Percentiles rank a stretch among this genome's conserved stretches.
Evolutionary conservation across 2,329 filamentous ascomycete genomes (phyloP).

Genomic region (Colletotrichum plurivorum): DNA sequence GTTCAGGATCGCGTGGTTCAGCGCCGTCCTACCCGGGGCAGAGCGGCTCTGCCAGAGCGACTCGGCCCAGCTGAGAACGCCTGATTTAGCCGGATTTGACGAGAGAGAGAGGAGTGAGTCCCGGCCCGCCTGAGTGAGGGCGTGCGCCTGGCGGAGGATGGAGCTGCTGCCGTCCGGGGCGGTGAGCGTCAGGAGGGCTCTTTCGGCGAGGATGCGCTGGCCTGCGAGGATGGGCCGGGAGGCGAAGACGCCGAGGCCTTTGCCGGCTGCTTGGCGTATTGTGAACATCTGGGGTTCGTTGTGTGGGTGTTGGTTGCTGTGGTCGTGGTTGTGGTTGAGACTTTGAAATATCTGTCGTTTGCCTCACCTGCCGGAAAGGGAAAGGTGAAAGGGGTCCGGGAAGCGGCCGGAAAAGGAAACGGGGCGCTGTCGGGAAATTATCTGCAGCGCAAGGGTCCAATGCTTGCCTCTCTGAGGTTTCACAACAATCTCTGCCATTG

Average conservation of each 20-base stretch:
- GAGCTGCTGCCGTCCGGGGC: conserved; percentile 23
- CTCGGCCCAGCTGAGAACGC: conserved; percentile 32
- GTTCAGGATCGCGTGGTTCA: conserved; percentile 37
- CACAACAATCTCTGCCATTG: neutral
- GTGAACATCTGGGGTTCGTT: conserved; percentile 21
- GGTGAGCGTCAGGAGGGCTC: conserved; percentile 32
- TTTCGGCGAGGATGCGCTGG: conserved; percentile 32
- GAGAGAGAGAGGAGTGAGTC: conserved; percentile 26
- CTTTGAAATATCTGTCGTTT: neutral
- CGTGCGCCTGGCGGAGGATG: conserved; percentile 17
- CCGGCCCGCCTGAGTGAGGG: conserved; percentile 15
- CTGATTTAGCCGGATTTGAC: conserved; percentile 23
- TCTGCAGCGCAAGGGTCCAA: neutral
- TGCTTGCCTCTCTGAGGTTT: neutral
- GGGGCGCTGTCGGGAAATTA: conserved; percentile 2
- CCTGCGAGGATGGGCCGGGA: conserved; percentile 16
- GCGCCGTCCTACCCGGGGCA: conserved; percentile 6
- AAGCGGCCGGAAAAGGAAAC: conserved; percentile 20
- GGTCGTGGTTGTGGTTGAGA: neutral
- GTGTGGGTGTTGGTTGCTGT: neutral
- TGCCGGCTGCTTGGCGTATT: conserved; percentile 31
- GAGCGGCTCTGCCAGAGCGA: conserved; percentile 35
- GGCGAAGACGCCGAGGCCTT: conserved; percentile 38
- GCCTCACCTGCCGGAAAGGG: conserved; percentile 5
- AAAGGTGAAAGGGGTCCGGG: conserved; percentile 13